Conservation (phyloP, 75 land plant genomes). For the Pinus tabuliformis region DNA sequence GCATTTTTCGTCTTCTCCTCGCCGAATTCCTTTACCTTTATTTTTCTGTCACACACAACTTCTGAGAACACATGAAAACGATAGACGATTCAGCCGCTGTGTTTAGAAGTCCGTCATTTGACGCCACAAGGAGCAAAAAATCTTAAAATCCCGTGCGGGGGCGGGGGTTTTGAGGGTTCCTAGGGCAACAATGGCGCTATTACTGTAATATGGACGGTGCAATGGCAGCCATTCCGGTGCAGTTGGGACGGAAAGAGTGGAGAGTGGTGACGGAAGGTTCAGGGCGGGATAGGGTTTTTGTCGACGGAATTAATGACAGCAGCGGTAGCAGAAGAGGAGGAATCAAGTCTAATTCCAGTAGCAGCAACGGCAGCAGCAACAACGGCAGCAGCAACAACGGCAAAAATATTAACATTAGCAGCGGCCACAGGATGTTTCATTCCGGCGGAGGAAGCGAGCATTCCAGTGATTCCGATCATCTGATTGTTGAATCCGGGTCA, state of each 20-base stretch:
- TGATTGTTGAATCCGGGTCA: conserved; percentile 1
- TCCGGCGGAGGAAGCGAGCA: conserved; percentile 5
- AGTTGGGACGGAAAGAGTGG: conserved; percentile 10
- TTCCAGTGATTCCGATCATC: conserved; percentile 3
- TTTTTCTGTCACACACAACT: too few relatives aligned
- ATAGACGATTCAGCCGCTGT: too few relatives aligned
- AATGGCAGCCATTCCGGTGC: not conserved
- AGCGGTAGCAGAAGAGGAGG: not conserved
- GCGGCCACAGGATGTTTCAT: not conserved
- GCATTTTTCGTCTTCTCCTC: too few relatives aligned
- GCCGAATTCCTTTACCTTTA: too few relatives aligned
- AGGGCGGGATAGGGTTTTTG: conserved; percentile 1
- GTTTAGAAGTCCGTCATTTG: too few relatives aligned
- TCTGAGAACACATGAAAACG: too few relatives aligned
- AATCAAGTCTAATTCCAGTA: not conserved
- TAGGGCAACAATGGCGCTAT: too few relatives aligned
- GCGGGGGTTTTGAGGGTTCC: too few relatives aligned
- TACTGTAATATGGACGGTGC: too few relatives aligned
- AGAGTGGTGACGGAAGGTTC: not conserved
- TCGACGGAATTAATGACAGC: not conserved
- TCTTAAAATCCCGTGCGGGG: too few relatives aligned
- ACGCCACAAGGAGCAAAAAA: too few relatives aligned
- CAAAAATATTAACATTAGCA: not conserved
- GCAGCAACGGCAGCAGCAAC: not conserved
- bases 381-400: too few relatives aligned